Evolutionary conservation across 768 basidiomycete species (phyloP).

Genomic region (Leccinum incarnatum): DNA sequence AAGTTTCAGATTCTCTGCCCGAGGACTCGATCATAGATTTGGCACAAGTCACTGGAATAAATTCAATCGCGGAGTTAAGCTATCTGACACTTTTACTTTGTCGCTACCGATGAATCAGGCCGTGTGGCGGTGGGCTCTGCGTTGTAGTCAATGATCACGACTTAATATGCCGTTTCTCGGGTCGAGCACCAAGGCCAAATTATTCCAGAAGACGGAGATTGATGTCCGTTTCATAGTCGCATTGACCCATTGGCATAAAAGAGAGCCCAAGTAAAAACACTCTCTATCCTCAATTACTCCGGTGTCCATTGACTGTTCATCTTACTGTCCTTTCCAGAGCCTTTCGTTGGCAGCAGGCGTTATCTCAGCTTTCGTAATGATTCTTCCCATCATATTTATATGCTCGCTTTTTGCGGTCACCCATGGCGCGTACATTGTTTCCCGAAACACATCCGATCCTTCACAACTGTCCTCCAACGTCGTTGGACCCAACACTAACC

Average conservation of each 20-base stretch:
- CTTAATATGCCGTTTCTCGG: neutral
- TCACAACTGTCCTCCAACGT: neutral
- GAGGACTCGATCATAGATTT: no score
- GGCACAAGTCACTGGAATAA: neutral
- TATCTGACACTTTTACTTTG: neutral
- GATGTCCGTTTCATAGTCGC: neutral
- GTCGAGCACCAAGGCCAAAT: neutral
- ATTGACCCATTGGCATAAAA: neutral
- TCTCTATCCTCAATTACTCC: neutral
- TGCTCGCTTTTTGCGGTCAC: conserved; percentile 4
- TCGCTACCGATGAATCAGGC: neutral
- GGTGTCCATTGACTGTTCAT: neutral
- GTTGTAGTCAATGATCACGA: neutral
- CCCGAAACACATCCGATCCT: conserved; percentile 9
- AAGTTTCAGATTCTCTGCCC: no score
- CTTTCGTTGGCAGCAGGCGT: neutral
- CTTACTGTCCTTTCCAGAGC: neutral
- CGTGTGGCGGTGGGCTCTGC: neutral
- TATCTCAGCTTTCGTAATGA: conserved; percentile 11
- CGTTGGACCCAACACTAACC: conserved; percentile 22
- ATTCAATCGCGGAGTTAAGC: neutral
- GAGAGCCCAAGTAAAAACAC: neutral
- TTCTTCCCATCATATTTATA: conserved; percentile 1
- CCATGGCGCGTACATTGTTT: conserved; percentile 21
- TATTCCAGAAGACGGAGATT: neutral